Evolutionary conservation across 2,329 filamentous ascomycete genomes (phyloP).

Genomic region (Ascochyta clinopodiicola): DNA sequence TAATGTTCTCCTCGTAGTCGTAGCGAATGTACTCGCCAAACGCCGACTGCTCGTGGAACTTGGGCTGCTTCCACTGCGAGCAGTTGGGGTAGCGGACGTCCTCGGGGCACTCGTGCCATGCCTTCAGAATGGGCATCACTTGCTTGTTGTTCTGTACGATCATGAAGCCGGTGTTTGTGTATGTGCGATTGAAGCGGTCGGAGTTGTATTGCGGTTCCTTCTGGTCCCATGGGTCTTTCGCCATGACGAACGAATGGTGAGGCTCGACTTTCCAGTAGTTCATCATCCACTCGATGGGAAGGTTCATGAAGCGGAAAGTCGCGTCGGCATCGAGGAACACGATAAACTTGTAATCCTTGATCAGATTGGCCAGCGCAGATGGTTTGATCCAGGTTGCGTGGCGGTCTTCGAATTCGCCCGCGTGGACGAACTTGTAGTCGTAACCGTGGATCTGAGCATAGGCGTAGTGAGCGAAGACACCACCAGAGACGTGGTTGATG

Average conservation of each 20-base stretch:
- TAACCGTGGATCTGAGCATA: slow-evolving; percentile 57
- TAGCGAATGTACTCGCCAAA: slow-evolving; percentile 51
- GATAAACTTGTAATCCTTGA: slow-evolving; percentile 53
- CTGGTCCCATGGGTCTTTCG: slow-evolving; percentile 51
- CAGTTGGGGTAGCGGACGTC: slow-evolving; percentile 45
- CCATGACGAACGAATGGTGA: slow-evolving; percentile 54
- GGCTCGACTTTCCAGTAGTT: slow-evolving; percentile 57
- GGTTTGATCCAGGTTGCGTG: slow-evolving; percentile 58
- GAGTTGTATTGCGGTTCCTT: slow-evolving; percentile 48
- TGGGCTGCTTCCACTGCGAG: slow-evolving; percentile 48
- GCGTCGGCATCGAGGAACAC: slow-evolving; percentile 59
- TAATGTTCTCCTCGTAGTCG: slow-evolving; percentile 47
- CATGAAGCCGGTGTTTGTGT: slow-evolving; percentile 63
- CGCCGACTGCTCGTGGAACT: slow-evolving; percentile 50
- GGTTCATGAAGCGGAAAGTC: slow-evolving; percentile 54
- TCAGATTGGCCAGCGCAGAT: slow-evolving; percentile 45
- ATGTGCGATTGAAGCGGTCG: slow-evolving; percentile 51
- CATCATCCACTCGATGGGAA: slow-evolving; percentile 59
- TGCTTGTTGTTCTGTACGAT: slow-evolving; percentile 59
- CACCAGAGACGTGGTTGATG: slow-evolving; percentile 45
- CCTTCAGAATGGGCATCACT: slow-evolving; percentile 58
- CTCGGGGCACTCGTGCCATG: slow-evolving; percentile 54
- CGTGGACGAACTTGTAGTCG: slow-evolving; percentile 57
- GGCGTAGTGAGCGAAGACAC: slow-evolving; percentile 49
- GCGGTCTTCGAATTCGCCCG: slow-evolving; percentile 49